A percentile compares a stretch with the other conserved stretches of the same genome.
These are phyloP conservation scores for Elsinoe ampelina DNA, from an alignment of 2,329 filamentous ascomycete genomes.

Conservation along the genomic window DNA sequence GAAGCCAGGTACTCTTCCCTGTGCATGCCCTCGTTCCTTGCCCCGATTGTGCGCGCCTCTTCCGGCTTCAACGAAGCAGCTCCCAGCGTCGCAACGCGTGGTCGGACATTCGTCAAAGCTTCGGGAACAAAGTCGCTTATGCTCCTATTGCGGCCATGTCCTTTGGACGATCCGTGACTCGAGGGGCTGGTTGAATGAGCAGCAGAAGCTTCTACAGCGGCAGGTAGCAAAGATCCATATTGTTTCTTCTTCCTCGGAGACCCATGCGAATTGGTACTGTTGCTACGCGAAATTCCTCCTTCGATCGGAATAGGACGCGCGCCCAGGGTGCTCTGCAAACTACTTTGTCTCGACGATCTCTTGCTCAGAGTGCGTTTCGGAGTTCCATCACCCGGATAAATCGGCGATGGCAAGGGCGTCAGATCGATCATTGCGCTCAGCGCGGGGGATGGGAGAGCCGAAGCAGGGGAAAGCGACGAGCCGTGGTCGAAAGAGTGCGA, in stretches of 20 bases:
- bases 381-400: conserved; percentile 25
- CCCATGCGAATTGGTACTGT: conserved; percentile 19
- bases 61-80: conserved; percentile 25
- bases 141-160: conserved; percentile 66
- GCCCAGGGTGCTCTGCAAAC: conserved; percentile 2
- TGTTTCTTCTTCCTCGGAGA: conserved; percentile 38
- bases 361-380: conserved; percentile 11
- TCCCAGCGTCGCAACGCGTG: conserved; percentile 62
- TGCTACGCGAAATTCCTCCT: conserved; percentile 11
- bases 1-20: conserved; percentile 75
- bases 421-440: conserved; percentile 41
- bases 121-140: conserved; percentile 82
- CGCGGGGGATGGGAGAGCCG: conserved; percentile 39
- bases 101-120: conserved; percentile 54
- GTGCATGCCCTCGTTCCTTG: conserved; percentile 40
- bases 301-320: conserved; percentile 11
- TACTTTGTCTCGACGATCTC: conserved; percentile 7
- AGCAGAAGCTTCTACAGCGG: conserved; percentile 29
- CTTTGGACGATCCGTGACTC: conserved; percentile 19
- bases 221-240: conserved; percentile 36
- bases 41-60: conserved; percentile 7
- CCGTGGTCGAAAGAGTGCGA: conserved; percentile 13
- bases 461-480: conserved; percentile 25
- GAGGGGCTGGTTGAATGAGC: conserved; percentile 16
- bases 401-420: conserved; percentile 44